Evolutionary conservation across 805 yeast species (phyloP), one percentile per base, ranked within the genome.

Genomic region (Wickerhamomyces alni): DNA sequence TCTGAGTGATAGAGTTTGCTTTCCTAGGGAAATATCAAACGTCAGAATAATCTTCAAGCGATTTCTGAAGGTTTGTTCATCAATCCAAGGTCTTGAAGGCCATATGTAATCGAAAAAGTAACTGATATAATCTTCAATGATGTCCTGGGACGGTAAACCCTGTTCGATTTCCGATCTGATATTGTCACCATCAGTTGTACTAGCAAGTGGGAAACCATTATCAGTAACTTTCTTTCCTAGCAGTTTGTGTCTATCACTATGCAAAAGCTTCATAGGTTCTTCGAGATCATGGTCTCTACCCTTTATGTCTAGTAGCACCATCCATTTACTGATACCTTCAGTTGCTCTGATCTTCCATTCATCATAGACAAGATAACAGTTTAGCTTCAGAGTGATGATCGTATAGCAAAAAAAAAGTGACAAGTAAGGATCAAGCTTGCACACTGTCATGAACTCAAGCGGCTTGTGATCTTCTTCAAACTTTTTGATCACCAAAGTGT

Each of bases 11-110:
- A 28, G 7, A 9, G 5, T 28, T 15, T n/a, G 31, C 15, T n/a
- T 28, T 7, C 5, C 4, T 5, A 8, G 5, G 5, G 9, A 5
- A 15, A 8, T 17, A n/a, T 28, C 31, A 28, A 6, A 28, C 8
- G 12, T 7, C 6, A 28, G n/a, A 6, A 28, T 28, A 8, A 5
- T 18, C 7, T n/a, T 3, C 44, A 39, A 0, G 72, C 68, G 19
- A 71, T 57, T 43, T 70, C 74, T 16, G 59, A 33, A 45, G 18
- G 5, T 37, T 1, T 43, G 47, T 39, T 71, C 65, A 43, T 72
- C 77, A 21, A 74, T 29, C 39, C 58, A 70, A 1, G 79, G 77
- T 55, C 65, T 57, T 38, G 63, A 65, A 1, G 72, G 67, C 56
- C 73, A 70, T 17, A 72, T 53, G 48, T 57, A 60, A 8, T 49